Conservation (phyloP, 2,329 filamentous ascomycete genomes). For the Xylaria sp. region DNA sequence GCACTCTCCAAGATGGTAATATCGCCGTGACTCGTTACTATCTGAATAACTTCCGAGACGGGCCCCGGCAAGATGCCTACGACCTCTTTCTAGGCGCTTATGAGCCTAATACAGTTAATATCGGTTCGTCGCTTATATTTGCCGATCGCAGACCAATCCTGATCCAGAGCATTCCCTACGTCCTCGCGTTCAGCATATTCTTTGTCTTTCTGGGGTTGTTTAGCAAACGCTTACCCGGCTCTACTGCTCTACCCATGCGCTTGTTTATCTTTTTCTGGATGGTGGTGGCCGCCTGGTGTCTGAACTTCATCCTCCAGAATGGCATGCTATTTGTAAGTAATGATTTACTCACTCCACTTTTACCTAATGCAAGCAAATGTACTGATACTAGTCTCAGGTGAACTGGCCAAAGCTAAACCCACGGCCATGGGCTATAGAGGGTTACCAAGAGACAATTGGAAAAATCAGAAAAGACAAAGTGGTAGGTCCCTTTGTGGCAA, state of each 20-base stretch:
- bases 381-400: slow-evolving; percentile 69
- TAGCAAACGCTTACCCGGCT: slow-evolving; percentile 76
- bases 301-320: slow-evolving; percentile 82
- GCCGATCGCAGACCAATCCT: slow-evolving; percentile 85
- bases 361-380: background rate
- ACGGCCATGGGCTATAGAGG: slow-evolving; percentile 84
- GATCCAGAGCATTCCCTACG: slow-evolving; percentile 93
- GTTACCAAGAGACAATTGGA: slow-evolving; percentile 85
- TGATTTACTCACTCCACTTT: background rate
- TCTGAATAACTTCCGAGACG: slow-evolving; percentile 94
- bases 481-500: slow-evolving; percentile 77
- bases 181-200: slow-evolving; percentile 87
- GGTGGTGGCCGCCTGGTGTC: slow-evolving; percentile 74
- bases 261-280: slow-evolving; percentile 85
- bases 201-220: slow-evolving; percentile 81
- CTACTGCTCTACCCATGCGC: slow-evolving; percentile 82
- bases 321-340: slow-evolving; percentile 92
- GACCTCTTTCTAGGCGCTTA: slow-evolving; percentile 93
- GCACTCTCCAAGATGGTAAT: slow-evolving; percentile 85
- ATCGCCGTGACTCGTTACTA: slow-evolving; percentile 92
- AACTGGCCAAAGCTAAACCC: slow-evolving; percentile 99
- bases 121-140: slow-evolving; percentile 80
- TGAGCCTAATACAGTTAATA: slow-evolving; percentile 76
- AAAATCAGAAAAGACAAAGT: slow-evolving; percentile 86
- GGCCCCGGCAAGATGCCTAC: slow-evolving; percentile 93